Base-by-base conservation (phyloP, 139 green algal species). In the Chlorella sorokiniana region DNA sequence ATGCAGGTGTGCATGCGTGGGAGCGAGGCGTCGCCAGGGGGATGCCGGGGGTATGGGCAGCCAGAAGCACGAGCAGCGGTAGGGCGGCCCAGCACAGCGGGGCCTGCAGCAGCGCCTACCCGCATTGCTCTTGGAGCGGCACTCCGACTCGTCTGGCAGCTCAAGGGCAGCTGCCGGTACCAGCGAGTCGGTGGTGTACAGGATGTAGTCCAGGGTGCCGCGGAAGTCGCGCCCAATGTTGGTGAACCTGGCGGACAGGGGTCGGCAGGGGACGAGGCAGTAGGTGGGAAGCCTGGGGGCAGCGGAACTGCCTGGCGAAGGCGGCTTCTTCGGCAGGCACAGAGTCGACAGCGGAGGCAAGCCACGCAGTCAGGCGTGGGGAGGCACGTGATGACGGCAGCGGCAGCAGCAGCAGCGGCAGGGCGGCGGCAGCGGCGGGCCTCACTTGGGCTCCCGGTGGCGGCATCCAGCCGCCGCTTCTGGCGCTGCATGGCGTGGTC, bases 201-300 rank as follows among this genome's bases (percentile, higher is more conserved):
- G 92, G 67, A 98, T 92, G 91, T 98, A 99, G 89, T 99, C 96
- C 81, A 99, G 91, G 20, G 96, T 98, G 56, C 94, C 96, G 68
- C 92, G 91, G 86, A 98, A 98, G 83, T 97, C 91, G 68, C 90
- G 87, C 44, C 89, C 91, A 79, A 94, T 83, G 90, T 98, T 98
- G 65, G 95, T 98, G 88, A 98, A 98, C 71, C 78, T 76, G 80
- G 29, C 40, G 54, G 61, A 18, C 9, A 29, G 10, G 23, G 18
- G 23, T 2, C 3, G 29, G 9, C 20, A 27, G 14, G 69, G n/a
- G 37, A 51, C 16, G 33, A 41, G 31, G 64, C 10, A 10, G 22
- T 22, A 51, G 41, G 41, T 18, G 23, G 8, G 8, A 59, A 27
- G 45, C 10, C 11, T 10, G 67, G 40, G 7, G 40, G 65, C 35